A percentile compares a stretch with the other conserved stretches of the same genome.
Evolutionary conservation across 1,284 basidiomycete species (phyloP).

Genomic region (Cystobasidium pallidum): DNA sequence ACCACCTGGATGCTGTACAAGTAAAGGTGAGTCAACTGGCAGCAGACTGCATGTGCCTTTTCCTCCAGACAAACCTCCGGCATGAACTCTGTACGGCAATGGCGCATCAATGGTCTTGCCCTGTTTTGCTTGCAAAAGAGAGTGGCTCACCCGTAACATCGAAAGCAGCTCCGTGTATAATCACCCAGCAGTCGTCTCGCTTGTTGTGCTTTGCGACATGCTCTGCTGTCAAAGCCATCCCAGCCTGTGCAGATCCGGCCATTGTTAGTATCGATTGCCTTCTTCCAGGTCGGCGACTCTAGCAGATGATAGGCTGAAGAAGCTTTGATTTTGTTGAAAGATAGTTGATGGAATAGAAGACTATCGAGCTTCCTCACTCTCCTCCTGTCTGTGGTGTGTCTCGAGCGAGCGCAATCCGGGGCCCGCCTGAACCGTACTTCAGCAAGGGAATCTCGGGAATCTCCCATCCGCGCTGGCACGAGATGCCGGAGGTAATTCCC

Average conservation of each 20-base stretch:
- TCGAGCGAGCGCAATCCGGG: background rate
- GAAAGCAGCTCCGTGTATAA: conserved; percentile 69
- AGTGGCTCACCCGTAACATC: conserved; percentile 28
- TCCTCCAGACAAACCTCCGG: conserved; percentile 42
- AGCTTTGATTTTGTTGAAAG: too few species aligned
- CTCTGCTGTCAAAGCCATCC: conserved; percentile 53
- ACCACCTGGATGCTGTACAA: conserved; percentile 71
- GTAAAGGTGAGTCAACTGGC: background rate
- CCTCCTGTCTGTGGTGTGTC: background rate
- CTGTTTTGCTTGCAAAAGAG: background rate
- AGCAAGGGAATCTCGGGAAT: background rate
- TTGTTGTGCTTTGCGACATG: conserved; percentile 71
- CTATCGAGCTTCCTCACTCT: too few species aligned
- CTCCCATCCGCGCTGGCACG: background rate
- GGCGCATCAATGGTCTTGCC: background rate
- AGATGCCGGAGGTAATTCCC: background rate
- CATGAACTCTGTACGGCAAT: conserved; percentile 40
- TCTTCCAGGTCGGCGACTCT: background rate
- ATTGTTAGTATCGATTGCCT: conserved; percentile 1
- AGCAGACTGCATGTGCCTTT: conserved; percentile 56
- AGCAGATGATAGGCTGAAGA: background rate
- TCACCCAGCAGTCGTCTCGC: conserved; percentile 81
- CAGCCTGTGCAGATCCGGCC: conserved; percentile 18
- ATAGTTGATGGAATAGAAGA: too few species aligned
- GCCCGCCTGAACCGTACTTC: background rate